Conservation (phyloP, 345 rosid species). For the Combretum micranthum region DNA sequence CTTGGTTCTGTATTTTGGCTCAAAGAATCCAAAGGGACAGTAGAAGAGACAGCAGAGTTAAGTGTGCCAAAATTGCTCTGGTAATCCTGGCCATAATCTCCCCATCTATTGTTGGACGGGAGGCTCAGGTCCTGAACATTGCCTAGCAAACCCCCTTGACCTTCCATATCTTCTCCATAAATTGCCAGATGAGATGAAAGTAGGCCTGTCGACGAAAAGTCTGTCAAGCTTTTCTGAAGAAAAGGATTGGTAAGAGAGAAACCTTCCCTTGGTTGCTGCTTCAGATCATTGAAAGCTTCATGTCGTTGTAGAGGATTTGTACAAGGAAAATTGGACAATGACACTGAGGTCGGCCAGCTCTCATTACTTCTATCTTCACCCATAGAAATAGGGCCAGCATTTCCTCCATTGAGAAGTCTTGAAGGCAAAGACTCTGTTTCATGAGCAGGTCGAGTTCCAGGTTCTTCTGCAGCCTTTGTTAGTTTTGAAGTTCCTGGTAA, state of each 20-base stretch:
- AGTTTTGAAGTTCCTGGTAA: constrained; percentile 33
- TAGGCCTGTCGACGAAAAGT: constrained; percentile 29
- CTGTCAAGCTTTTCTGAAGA: constrained; percentile 22
- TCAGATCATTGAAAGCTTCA: constrained; percentile 30
- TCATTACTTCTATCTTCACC: constrained; percentile 36
- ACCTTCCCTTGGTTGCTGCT: constrained; percentile 18
- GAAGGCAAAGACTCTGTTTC: constrained; percentile 29
- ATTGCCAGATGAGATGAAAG: constrained; percentile 22
- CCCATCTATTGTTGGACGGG: constrained; percentile 38
- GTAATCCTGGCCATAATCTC: constrained; percentile 32
- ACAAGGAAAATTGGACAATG: constrained; percentile 39
- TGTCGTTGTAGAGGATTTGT: constrained; percentile 30
- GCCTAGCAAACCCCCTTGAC: constrained; percentile 33
- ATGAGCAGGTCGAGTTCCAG: constrained; percentile 39
- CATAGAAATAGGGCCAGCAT: constrained; percentile 31
- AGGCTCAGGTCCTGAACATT: constrained; percentile 33
- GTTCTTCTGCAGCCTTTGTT: constrained; percentile 19
- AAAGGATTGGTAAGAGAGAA: constrained; percentile 19
- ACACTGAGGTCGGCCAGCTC: constrained; percentile 43
- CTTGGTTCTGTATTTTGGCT: constrained; percentile 24
- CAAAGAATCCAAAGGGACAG: constrained; percentile 12
- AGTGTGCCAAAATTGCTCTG: no score
- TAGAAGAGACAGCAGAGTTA: constrained; percentile 25
- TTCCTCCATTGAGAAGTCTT: constrained; percentile 26
- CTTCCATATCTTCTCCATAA: constrained; percentile 33